These are phyloP conservation scores for Hippophae rhamnoides DNA, from an alignment of 306 rosid genomes.

Conservation along the genomic window DNA sequence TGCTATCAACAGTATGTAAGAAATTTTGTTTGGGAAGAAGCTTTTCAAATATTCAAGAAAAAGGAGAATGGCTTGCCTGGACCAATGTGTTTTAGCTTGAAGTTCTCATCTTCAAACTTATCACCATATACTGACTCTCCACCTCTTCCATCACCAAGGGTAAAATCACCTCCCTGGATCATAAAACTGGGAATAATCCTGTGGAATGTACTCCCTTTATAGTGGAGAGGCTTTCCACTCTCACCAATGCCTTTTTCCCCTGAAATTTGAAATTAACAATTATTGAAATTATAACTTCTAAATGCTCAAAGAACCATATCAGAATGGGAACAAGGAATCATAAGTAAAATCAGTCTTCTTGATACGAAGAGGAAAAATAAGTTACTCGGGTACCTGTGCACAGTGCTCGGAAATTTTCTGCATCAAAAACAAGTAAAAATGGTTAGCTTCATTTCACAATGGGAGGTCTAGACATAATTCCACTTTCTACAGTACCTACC, in stretches of 20 bases:
- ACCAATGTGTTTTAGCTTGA: conserved; percentile 56
- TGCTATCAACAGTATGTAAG: not conserved
- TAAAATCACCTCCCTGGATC: conserved; percentile 92
- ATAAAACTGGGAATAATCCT: conserved; percentile 73
- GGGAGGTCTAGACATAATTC: not conserved
- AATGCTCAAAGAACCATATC: not conserved
- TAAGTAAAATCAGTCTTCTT: not conserved
- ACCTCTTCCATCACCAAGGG: conserved; percentile 75
- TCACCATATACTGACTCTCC: conserved; percentile 79
- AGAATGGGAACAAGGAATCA: not conserved
- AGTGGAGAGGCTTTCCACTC: conserved; percentile 56
- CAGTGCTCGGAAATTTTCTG: conserved; percentile 85
- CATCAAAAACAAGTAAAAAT: conserved; percentile 22
- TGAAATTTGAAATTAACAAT: conserved; percentile 25
- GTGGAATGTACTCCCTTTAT: conserved; percentile 73
- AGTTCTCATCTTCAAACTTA: conserved; percentile 74
- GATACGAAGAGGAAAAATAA: conserved; percentile 14
- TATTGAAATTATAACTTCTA: conserved; percentile 8
- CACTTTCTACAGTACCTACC: conserved; percentile 30
- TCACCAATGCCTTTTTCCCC: conserved; percentile 77
- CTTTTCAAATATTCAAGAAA: conserved; percentile 3
- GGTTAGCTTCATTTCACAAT: conserved; percentile 6
- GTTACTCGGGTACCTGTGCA: conserved; percentile 71
- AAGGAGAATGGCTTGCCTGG: conserved; percentile 47
- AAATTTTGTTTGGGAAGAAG: conserved; percentile 1